Evolutionary conservation across 225 moss, liverwort and hornwort species (phyloP), one percentile per base, ranked within the genome.

Genomic region (Marchantia polymorpha): DNA sequence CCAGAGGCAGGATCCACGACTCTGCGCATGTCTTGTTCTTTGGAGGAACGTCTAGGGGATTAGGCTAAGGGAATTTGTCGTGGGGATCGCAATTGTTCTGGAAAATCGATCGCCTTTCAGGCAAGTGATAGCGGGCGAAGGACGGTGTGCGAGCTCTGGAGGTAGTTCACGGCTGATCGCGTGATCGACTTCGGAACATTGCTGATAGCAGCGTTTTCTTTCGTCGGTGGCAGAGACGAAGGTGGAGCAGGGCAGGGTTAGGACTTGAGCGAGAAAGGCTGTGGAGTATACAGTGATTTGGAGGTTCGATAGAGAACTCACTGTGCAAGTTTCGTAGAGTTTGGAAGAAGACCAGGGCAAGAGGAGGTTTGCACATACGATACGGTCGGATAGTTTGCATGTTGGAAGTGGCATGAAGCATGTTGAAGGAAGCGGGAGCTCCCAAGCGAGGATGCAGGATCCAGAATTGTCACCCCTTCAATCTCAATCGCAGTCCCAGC

Each of bases 401-500:
- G 93, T 89, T 86, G 90, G 81, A 69, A 82, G 85, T 84, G 83
- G 83, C 58, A 96, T 94, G 96, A 91, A 94, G 90, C 93, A 88
- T 73, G 90, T 90, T 20, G 92, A 91, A 81, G 94, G 89, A 47
- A 92, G 90, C 51, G 90, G 90, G 67, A 95, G 90, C 84, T 92
- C 94, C 50, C 92, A 90, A 26, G 82, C 88, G 6, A 89, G 86
- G 72, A 82, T 80, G 83, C 79, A 85, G 75, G 81, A 82, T 55
- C 80, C 83, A 7, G 81, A 84, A 69, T 72, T 77, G 61, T 76
- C 88, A 53, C 56, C 65, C 25, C 86, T 77, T 78, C 89, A 82
- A 79, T 85, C 81, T 73, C 89, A 82, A 79, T 85, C 81, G 70
- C 92, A 76, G 87, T 72, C 47, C 0, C 76, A 59, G 76, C 76